Evolutionary conservation across 257 asterid species (phyloP).

Genomic region (Capsicum baccatum): DNA sequence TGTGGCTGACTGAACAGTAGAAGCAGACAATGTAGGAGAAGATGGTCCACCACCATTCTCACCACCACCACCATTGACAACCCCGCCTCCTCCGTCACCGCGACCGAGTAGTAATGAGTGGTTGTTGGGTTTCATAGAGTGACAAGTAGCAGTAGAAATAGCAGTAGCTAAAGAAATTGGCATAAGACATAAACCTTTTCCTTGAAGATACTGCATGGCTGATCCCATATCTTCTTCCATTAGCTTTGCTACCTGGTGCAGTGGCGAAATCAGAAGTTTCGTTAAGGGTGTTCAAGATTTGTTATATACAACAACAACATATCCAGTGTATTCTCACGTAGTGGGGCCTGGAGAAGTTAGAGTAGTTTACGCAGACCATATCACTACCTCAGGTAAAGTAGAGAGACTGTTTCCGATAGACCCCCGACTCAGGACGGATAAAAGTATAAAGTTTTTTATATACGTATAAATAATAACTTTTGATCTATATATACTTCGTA

Average conservation of each 20-base stretch:
- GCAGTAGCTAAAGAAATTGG: constrained; percentile 91
- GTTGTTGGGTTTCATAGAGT: constrained; percentile 49
- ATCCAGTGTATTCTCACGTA: too few relatives aligned
- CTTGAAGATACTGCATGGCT: constrained; percentile 95
- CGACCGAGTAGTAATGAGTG: constrained; percentile 41
- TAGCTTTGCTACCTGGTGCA: constrained; percentile 65
- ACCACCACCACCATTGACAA: not conserved
- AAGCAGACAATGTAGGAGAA: constrained; percentile 74
- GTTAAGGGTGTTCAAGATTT: too few relatives aligned
- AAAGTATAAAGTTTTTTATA: too few relatives aligned
- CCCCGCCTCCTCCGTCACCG: constrained; percentile 35
- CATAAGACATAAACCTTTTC: constrained; percentile 95
- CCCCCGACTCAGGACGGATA: too few relatives aligned
- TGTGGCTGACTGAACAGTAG: constrained; percentile 69
- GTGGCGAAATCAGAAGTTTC: too few relatives aligned
- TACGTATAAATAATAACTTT: too few relatives aligned
- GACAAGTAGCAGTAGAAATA: constrained; percentile 80
- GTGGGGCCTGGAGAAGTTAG: too few relatives aligned
- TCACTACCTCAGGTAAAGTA: too few relatives aligned
- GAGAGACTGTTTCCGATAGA: too few relatives aligned
- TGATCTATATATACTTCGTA: too few relatives aligned
- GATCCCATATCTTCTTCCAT: constrained; percentile 99
- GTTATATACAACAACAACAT: too few relatives aligned
- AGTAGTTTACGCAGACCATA: too few relatives aligned
- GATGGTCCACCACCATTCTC: constrained; percentile 31